Base-by-base conservation (phyloP, 768 basidiomycete species). In the Rubroboletus pulcherrimus region DNA sequence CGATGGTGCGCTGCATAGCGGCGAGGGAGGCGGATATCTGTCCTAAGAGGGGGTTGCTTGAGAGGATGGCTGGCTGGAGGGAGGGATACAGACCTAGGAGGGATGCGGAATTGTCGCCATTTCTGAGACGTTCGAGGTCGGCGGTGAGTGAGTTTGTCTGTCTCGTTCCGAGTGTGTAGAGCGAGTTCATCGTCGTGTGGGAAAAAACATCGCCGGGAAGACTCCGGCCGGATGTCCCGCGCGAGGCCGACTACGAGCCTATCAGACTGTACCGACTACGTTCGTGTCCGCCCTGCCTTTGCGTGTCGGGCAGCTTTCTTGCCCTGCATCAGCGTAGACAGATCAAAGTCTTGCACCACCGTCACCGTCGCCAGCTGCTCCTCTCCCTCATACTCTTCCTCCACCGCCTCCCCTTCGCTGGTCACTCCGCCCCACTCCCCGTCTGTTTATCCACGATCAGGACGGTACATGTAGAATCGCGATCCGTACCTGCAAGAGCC, bases 1-100 rank as follows among this genome's bases (percentile, higher is more conserved):
- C 95, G 59, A 98, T 87, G 51, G 97, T 94, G 54, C 97, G 77
- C 48, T 91, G 87, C 81, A 98, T 87, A 2, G 93, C 94, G 29
- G 93, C 84, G n/a, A 99, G 78, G 9, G 93, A 94, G n/a, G 95
- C 94, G 33, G 92, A 91, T 73, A 99, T 93, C 81, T 98, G 96
- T 72, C 95, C 95, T 95, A 77, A 71, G 58, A 57, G 63, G 62
- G 59, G 40, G 69, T 56, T 54, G 57, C 40, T 9, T 37, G 57
- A 37, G 40, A 9, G n/a, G 31, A 1, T 17, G 17, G 35, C 7
- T 29, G 10, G 1, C 10, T n/a, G 10, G 15, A 10, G 39, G 0
- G 33, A 7, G 29, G 31, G 31, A 49, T n/a, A 55, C 82, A 74
- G 72, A 95, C 94, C 94, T 77, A 92, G 76, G 34, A 96, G 74